Percentiles rank a stretch among this genome's conserved stretches.
phyloP scores from a whole-genome alignment of 2,329 filamentous ascomycete species.

The Sclerotinia glacialis region DNA sequence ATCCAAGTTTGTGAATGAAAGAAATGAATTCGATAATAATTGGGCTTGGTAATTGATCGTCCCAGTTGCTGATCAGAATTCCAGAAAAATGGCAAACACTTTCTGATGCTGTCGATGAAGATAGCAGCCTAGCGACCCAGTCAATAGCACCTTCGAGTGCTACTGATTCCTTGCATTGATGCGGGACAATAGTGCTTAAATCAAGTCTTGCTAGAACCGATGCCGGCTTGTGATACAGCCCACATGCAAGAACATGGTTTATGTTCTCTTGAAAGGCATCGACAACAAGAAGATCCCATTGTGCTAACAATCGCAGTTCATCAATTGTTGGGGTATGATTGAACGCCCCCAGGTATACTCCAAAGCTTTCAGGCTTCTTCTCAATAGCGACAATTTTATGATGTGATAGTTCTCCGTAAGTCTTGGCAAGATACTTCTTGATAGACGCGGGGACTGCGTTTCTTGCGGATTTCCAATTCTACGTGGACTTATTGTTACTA shows the following conservation, averaged over 20 bases:
- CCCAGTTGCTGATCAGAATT: slow-evolving; percentile 31
- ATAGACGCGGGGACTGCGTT: slow-evolving; percentile 21
- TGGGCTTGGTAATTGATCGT: slow-evolving; percentile 21
- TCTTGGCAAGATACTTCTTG: slow-evolving; percentile 27
- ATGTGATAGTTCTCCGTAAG: slow-evolving; percentile 23
- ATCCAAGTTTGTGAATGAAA: slow-evolving; percentile 31
- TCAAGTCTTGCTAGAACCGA: slow-evolving; percentile 33
- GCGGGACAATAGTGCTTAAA: slow-evolving; percentile 23
- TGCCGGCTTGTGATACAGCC: slow-evolving; percentile 24
- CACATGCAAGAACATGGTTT: slow-evolving; percentile 38
- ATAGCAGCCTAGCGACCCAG: slow-evolving; percentile 20
- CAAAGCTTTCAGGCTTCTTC: slow-evolving; percentile 35
- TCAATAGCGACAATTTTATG: slow-evolving; percentile 25
- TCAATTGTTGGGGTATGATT: slow-evolving; percentile 36
- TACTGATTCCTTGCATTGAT: slow-evolving; percentile 15
- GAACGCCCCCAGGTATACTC: slow-evolving; percentile 45
- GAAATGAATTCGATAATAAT: slow-evolving; percentile 31
- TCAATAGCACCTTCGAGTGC: slow-evolving; percentile 5
- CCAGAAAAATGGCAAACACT: slow-evolving; percentile 28
- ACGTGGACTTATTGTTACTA: neutral
- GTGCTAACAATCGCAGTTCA: slow-evolving; percentile 41
- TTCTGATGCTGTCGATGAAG: slow-evolving; percentile 26
- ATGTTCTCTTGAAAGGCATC: slow-evolving; percentile 44
- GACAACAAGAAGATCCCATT: slow-evolving; percentile 46
- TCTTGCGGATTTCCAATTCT: slow-evolving; percentile 26